Conservation (phyloP, 176 grass and related monocot species). For the Phoenix dactylifera region DNA sequence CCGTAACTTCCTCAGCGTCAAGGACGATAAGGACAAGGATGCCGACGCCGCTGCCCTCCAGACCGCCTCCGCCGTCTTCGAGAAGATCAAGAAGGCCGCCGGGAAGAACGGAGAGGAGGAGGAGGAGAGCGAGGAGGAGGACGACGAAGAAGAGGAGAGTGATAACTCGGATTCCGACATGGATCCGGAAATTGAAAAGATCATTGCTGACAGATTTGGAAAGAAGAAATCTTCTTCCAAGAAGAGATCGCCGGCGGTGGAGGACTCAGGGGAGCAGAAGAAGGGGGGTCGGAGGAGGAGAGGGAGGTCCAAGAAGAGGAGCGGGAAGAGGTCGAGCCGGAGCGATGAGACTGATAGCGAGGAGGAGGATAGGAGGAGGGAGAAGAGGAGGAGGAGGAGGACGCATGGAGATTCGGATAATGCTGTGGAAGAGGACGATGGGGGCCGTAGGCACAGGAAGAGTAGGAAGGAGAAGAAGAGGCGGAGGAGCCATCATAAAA, state of each 20-base stretch:
- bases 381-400: conserved; percentile 27
- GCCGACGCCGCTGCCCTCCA: too few relatives aligned
- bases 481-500: conserved; percentile 35
- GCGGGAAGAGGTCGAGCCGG: conserved; percentile 10
- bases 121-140: neutral
- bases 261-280: conserved; percentile 7
- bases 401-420: conserved; percentile 18
- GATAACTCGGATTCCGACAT: conserved; percentile 57
- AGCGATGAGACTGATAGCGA: conserved; percentile 26
- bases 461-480: conserved; percentile 90
- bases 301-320: conserved; percentile 39
- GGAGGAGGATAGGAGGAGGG: conserved; percentile 26
- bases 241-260: conserved; percentile 17
- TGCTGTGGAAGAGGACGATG: conserved; percentile 24
- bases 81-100: conserved; percentile 50
- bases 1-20: conserved; percentile 75
- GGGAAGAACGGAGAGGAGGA: conserved; percentile 21
- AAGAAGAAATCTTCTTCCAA: conserved; percentile 30
- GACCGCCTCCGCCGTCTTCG: conserved; percentile 18
- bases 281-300: conserved; percentile 25
- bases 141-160: conserved; percentile 27
- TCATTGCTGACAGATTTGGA: conserved; percentile 46
- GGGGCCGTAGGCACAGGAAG: conserved; percentile 42
- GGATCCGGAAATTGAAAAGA: conserved; percentile 64
- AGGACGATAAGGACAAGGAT: conserved; percentile 31